These are phyloP conservation scores for rapeseed (Brassica napus) DNA, from an alignment of 345 rosid genomes.

Conservation along the genomic window Da-Ae NC_063450.1:54462001-54462500, in stretches of 20 bases:
- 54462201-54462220: constrained; percentile 93
- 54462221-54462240: constrained; percentile 97
- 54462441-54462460: constrained; percentile 88
- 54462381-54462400: constrained; percentile 98
- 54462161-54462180: constrained; percentile 86
- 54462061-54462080: constrained; percentile 60
- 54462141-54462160: constrained; percentile 25
- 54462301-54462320: constrained; percentile 99
- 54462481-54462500: constrained; percentile 17
- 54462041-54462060: constrained; percentile 49
- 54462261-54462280: constrained; percentile 98
- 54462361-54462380: constrained; percentile 98
- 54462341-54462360: constrained; percentile 98
- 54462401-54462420: constrained; percentile 96
- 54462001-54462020: constrained; percentile 83
- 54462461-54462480: constrained; percentile 69
- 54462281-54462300: constrained; percentile 97
- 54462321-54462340: constrained; percentile 99
- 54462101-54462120: constrained; percentile 15
- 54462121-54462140: constrained; percentile 15
- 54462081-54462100: constrained; percentile 40
- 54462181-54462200: constrained; percentile 98
- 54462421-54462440: constrained; percentile 86
- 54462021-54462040: constrained; percentile 51
- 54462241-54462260: constrained; percentile 99